Base-by-base conservation (phyloP, 768 basidiomycete genomes). In the Hortiboletus campestris region DNA sequence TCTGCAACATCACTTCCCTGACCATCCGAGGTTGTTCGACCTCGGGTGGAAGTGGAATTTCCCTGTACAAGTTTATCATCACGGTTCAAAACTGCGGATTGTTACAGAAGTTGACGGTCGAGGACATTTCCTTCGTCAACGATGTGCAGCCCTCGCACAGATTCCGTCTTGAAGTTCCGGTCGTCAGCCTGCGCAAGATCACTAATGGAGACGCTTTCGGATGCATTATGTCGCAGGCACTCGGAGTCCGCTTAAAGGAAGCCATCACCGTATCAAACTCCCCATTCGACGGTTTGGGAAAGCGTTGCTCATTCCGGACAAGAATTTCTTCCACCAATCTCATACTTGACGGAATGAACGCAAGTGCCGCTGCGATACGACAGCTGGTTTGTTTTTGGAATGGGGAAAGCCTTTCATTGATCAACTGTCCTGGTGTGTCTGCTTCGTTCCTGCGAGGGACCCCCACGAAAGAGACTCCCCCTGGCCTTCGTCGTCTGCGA, bases 161-260 rank as follows among this genome's bases (percentile, higher is more conserved):
- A 36, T 59, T 59, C 39, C 43, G 13, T 17, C 57, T 58, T 6
- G 57, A 59, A 46, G 34, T 12, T 17, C 47, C 47, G 10, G 8
- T 41, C 20, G 17, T 58, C 31, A 28, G 29, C 35, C 34, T 58
- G 1, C 39, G 39, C 34, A 58, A 41, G 40, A 17, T 58, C 14
- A 51, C 40, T 4, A 45, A 46, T 11, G 44, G 38, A 13, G 39
- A 5, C 9, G 44, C 56, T 6, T 41, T 58, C 28, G 40, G 31
- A 35, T 43, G 40, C 41, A 17, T 57, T 22, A 6, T 57, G 6
- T 57, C 40, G 7, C 56, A 58, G 28, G 14, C 41, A 4, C 31
- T 57, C 12, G 56, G 55, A 28, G 13, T 9, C 17, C 55, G 17
- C 22, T 39, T 32, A 35, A 57, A 57, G 56, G 56, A 58, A 32